A percentile compares a stretch with the other conserved stretches of the same genome.
These are phyloP conservation scores for Pulveroboletus sp. DNA, from an alignment of 768 basidiomycete species.

Conservation along the genomic window DNA sequence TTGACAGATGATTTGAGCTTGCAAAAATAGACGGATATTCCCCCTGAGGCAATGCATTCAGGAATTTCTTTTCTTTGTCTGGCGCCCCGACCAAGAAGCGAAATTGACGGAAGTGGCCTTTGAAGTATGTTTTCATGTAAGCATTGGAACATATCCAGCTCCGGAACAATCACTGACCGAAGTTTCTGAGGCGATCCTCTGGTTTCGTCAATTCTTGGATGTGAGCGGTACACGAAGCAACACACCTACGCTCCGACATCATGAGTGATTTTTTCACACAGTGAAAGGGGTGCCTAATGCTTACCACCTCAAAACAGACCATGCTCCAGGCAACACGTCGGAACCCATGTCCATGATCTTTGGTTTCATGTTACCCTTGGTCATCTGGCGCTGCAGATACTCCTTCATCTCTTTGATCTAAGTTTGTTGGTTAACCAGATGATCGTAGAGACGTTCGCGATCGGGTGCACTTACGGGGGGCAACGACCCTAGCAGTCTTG, in stretches of 20 bases:
- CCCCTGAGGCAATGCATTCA: slow-evolving; percentile 39
- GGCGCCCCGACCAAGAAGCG: slow-evolving; percentile 69
- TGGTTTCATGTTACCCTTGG: slow-evolving; percentile 49
- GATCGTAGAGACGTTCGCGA: not conserved
- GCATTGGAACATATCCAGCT: no score
- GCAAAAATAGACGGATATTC: slow-evolving; percentile 28
- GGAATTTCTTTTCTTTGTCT: slow-evolving; percentile 66
- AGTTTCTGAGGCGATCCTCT: slow-evolving; percentile 51
- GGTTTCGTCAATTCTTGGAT: slow-evolving; percentile 56
- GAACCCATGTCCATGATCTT: slow-evolving; percentile 50
- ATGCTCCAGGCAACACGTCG: slow-evolving; percentile 52
- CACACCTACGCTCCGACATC: slow-evolving; percentile 43
- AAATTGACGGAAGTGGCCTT: slow-evolving; percentile 44
- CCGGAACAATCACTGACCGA: slow-evolving; percentile 39
- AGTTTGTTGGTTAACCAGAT: not conserved
- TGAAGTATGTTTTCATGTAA: not conserved
- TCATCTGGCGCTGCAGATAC: slow-evolving; percentile 50
- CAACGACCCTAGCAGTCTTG: slow-evolving; percentile 40
- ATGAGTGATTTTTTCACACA: not conserved
- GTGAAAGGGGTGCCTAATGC: slow-evolving; percentile 1
- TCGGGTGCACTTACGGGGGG: slow-evolving; percentile 40
- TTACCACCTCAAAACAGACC: slow-evolving; percentile 63
- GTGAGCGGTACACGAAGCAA: slow-evolving; percentile 70
- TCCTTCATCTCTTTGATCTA: slow-evolving; percentile 56
- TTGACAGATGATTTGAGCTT: not conserved